Conservation (phyloP, 495 filamentous ascomycete species). For the Penicillium fimorum region DNA sequence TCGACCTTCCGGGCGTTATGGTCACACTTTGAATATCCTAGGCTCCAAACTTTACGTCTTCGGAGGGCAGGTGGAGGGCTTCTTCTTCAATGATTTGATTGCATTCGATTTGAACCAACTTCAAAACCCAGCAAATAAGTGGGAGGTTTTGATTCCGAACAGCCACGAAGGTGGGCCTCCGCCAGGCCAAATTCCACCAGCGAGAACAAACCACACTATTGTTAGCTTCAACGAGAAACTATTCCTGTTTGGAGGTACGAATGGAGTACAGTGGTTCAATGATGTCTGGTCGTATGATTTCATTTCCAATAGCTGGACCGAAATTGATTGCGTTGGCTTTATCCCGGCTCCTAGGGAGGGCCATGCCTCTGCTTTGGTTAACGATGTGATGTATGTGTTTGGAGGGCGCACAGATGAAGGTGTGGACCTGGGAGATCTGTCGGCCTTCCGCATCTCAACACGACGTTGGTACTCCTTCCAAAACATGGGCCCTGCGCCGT, state of each 20-base stretch:
- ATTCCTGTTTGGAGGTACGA: conserved; percentile 96
- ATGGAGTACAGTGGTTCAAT: conserved; percentile 94
- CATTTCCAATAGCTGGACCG: conserved; percentile 73
- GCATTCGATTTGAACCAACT: conserved; percentile 95
- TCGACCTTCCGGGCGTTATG: conserved; percentile 87
- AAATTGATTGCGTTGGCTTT: conserved; percentile 94
- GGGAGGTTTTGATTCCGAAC: conserved; percentile 85
- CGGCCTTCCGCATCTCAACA: conserved; percentile 89
- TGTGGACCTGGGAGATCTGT: conserved; percentile 85
- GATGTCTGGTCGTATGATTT: conserved; percentile 96
- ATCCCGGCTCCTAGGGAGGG: conserved; percentile 93
- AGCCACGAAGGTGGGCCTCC: conserved; percentile 66
- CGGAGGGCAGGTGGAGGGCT: conserved; percentile 94
- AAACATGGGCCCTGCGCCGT: conserved; percentile 97
- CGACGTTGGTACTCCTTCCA: conserved; percentile 99
- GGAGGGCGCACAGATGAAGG: conserved; percentile 95
- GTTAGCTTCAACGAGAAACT: conserved; percentile 92
- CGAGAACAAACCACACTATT: conserved; percentile 92
- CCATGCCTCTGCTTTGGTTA: conserved; percentile 87
- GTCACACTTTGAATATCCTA: conserved; percentile 92
- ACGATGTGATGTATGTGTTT: conserved; percentile 99
- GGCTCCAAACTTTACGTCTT: conserved; percentile 97
- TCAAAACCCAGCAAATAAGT: conserved; percentile 81
- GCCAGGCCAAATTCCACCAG: conserved; percentile 72
- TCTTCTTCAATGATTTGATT: conserved; percentile 97